A percentile compares a stretch with the other conserved stretches of the same genome.
Evolutionary conservation across 495 filamentous ascomycete genomes (phyloP).

Genomic region (Bombardia bombarda): DNA sequence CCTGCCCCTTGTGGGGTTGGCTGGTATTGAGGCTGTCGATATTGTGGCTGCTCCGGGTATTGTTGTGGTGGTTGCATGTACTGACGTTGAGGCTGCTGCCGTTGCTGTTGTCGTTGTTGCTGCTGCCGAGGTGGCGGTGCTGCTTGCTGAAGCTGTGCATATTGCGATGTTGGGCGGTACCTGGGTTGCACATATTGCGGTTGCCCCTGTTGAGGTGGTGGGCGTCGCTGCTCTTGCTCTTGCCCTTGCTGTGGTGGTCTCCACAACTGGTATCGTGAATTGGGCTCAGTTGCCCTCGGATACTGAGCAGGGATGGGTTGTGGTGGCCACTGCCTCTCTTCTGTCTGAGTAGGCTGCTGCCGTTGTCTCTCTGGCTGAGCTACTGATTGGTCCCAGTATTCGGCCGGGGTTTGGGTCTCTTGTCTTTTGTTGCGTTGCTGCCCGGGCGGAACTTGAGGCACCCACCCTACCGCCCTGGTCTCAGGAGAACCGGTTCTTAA

Average conservation of each 20-base stretch:
- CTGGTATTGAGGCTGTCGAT: conserved; percentile 2
- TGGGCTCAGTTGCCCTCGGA: neutral
- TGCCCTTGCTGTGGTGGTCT: conserved; percentile 3
- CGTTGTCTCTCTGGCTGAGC: conserved; percentile 1
- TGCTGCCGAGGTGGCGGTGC: conserved; percentile 1
- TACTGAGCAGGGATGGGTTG: neutral
- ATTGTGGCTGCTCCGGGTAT: conserved; percentile 3
- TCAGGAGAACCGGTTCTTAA: conserved; percentile 22
- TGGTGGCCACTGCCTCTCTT: neutral
- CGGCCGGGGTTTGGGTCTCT: neutral
- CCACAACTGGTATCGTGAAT: neutral
- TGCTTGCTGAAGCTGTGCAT: no score
- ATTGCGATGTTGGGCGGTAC: no score
- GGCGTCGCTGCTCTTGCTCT: conserved; percentile 3
- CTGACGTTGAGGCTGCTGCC: conserved; percentile 3
- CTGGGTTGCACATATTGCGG: neutral
- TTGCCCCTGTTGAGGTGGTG: neutral
- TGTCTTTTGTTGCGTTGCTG: neutral
- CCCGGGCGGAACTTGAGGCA: no score
- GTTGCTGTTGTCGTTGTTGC: conserved; percentile 3
- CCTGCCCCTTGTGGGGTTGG: neutral
- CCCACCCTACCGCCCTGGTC: conserved; percentile 6
- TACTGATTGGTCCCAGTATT: conserved; percentile 2
- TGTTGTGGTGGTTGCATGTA: neutral
- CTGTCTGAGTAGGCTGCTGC: no score